Evolutionary conservation across 495 filamentous ascomycete genomes (phyloP).

Genomic region (Hypoxylon trugodes): DNA sequence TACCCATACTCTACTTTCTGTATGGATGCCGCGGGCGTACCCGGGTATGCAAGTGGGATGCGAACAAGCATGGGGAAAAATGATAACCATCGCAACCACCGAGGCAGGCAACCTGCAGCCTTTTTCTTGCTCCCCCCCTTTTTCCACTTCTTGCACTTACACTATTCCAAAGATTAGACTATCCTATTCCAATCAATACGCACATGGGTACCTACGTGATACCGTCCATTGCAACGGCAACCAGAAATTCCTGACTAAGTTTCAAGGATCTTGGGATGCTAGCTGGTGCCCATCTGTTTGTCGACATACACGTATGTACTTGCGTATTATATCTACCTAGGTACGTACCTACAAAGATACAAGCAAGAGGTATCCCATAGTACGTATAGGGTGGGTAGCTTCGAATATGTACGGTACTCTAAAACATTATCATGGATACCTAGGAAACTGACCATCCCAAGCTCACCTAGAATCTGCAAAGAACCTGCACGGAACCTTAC

Average conservation of each 20-base stretch:
- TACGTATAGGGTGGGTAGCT: not conserved
- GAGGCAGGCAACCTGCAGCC: not conserved
- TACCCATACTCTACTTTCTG: too few relatives aligned
- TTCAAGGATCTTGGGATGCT: too few relatives aligned
- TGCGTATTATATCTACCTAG: not conserved
- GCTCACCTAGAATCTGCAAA: not conserved
- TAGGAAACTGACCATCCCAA: not conserved
- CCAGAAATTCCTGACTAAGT: not conserved
- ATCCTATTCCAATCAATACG: too few relatives aligned
- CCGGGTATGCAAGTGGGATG: not conserved
- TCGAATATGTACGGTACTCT: not conserved
- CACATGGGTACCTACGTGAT: too few relatives aligned
- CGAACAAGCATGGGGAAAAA: not conserved
- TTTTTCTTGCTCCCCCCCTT: conserved; percentile 7
- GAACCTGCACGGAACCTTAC: conserved; percentile 14
- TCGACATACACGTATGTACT: too few relatives aligned
- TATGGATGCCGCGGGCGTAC: too few relatives aligned
- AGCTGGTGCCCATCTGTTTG: too few relatives aligned
- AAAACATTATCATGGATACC: not conserved
- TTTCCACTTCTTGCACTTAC: conserved; percentile 24
- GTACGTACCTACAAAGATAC: too few relatives aligned
- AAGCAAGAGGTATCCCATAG: too few relatives aligned
- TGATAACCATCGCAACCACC: not conserved
- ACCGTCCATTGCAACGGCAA: conserved; percentile 1
- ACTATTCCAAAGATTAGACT: too few relatives aligned